Conservation (phyloP, 352 stramenopile genomes). For the Aphanomyces astaci region DNA sequence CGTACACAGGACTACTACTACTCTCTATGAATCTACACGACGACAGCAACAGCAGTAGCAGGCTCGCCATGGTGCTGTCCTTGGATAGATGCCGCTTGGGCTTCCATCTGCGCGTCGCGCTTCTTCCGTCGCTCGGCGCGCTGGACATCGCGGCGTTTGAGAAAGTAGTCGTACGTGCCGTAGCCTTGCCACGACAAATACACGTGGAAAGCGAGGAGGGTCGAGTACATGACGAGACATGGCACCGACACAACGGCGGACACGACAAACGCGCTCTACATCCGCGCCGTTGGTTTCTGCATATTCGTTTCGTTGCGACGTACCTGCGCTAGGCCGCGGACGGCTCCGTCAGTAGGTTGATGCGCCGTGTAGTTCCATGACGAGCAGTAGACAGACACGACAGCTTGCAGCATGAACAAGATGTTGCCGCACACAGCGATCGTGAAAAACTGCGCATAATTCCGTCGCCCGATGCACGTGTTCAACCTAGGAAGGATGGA, state of each 20-base stretch:
- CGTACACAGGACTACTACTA: no score
- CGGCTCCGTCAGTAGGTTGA: background rate
- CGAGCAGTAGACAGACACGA: background rate
- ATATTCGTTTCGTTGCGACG: conserved; percentile 42
- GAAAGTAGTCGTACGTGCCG: conserved; percentile 84
- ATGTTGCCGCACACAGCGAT: conserved; percentile 46
- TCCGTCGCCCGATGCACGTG: conserved; percentile 71
- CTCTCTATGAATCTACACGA: background rate
- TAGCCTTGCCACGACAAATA: conserved; percentile 72
- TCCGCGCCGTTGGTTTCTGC: no score
- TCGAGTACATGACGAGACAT: conserved; percentile 81
- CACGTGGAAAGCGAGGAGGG: conserved; percentile 73
- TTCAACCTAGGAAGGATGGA: conserved; percentile 74
- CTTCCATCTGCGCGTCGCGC: conserved; percentile 1
- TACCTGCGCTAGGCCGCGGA: conserved; percentile 30
- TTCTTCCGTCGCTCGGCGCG: conserved; percentile 27
- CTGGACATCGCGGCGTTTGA: conserved; percentile 60
- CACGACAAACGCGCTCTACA: conserved; percentile 21
- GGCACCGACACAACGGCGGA: conserved; percentile 61
- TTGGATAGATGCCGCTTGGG: background rate
- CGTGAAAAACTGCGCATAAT: conserved; percentile 84
- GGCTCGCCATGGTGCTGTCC: background rate
- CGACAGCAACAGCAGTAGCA: background rate
- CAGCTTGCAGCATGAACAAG: background rate
- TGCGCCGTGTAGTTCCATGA: background rate